phyloP scores from a whole-genome alignment of 208 protist genomes.

The Phytomonas sp. region DNA sequence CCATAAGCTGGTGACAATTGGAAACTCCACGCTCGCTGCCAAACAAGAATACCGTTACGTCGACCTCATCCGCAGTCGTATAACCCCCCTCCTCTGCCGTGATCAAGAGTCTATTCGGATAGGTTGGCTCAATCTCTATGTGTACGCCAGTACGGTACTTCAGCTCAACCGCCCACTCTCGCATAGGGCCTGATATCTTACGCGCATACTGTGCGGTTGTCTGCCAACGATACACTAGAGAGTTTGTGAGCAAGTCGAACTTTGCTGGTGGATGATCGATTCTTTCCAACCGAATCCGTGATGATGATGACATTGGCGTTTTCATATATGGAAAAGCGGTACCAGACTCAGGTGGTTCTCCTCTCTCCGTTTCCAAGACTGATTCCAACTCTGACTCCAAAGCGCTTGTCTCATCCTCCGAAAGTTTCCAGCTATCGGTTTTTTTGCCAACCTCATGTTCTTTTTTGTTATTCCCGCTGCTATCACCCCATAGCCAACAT shows the following conservation, averaged over 20 bases:
- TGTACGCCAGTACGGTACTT: slow-evolving; percentile 88
- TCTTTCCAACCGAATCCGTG: slow-evolving; percentile 44
- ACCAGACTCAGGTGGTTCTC: slow-evolving; percentile 8
- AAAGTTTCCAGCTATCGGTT: background rate
- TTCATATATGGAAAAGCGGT: slow-evolving; percentile 19
- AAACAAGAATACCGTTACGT: slow-evolving; percentile 85
- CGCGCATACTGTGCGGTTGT: slow-evolving; percentile 70
- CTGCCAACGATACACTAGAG: slow-evolving; percentile 80
- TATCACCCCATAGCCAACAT: slow-evolving; percentile 16
- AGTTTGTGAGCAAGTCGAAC: slow-evolving; percentile 86
- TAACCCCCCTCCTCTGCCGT: slow-evolving; percentile 38
- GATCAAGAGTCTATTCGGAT: slow-evolving; percentile 43
- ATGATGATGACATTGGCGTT: slow-evolving; percentile 19
- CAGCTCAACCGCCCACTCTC: slow-evolving; percentile 85
- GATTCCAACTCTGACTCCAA: slow-evolving; percentile 59
- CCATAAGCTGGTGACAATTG: slow-evolving; percentile 84
- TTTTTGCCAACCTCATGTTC: background rate
- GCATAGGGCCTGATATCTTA: slow-evolving; percentile 81
- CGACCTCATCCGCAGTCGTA: slow-evolving; percentile 73
- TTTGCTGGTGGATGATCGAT: slow-evolving; percentile 58
- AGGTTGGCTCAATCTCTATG: slow-evolving; percentile 76
- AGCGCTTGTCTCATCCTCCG: slow-evolving; percentile 31
- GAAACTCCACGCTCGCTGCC: slow-evolving; percentile 82
- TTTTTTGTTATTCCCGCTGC: background rate
- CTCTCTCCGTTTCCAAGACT: slow-evolving; percentile 37